These are phyloP conservation scores for Magnaporthiopsis rhizophila DNA, from an alignment of 2,329 filamentous ascomycete species.

Conservation along the genomic window DNA sequence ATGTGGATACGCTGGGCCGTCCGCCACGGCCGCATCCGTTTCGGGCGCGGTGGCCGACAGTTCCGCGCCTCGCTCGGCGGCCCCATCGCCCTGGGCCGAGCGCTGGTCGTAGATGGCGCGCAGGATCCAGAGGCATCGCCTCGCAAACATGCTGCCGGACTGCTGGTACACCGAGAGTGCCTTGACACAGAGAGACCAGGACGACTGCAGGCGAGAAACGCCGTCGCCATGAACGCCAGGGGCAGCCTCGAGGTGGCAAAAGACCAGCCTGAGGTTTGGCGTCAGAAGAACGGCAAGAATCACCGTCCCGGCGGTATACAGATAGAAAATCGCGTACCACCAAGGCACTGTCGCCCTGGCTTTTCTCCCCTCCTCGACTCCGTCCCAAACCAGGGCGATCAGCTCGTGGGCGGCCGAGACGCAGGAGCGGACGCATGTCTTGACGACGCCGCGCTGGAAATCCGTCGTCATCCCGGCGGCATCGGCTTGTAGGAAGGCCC, in stretches of 20 bases:
- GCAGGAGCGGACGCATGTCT: slow-evolving; percentile 1
- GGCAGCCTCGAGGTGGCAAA: neutral
- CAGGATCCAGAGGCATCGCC: slow-evolving; percentile 6
- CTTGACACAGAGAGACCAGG: slow-evolving; percentile 4
- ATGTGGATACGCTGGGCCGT: neutral
- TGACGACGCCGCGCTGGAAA: slow-evolving; percentile 3
- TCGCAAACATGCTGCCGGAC: slow-evolving; percentile 5
- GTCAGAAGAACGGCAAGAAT: slow-evolving; percentile 4
- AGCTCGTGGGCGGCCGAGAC: slow-evolving; percentile 5
- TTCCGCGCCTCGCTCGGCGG: neutral
- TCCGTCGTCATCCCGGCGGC: slow-evolving; percentile 1
- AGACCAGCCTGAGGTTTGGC: slow-evolving; percentile 2
- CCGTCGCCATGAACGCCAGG: neutral
- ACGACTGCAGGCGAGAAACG: neutral
- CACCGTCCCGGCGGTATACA: slow-evolving; percentile 6
- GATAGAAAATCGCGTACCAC: slow-evolving; percentile 7
- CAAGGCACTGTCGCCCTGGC: neutral
- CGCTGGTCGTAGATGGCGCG: slow-evolving; percentile 3
- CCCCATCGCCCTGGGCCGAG: neutral
- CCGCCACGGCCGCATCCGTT: neutral
- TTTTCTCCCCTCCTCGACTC: neutral
- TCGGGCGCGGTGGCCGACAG: too few relatives aligned
- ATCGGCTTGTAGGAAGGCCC: slow-evolving; percentile 3
- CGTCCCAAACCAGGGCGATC: slow-evolving; percentile 4
- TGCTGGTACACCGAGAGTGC: neutral